Evolutionary conservation across 208 protist species (phyloP), one percentile per base, ranked within the genome.

Genomic region (Acanthamoeba lenticulata): DNA sequence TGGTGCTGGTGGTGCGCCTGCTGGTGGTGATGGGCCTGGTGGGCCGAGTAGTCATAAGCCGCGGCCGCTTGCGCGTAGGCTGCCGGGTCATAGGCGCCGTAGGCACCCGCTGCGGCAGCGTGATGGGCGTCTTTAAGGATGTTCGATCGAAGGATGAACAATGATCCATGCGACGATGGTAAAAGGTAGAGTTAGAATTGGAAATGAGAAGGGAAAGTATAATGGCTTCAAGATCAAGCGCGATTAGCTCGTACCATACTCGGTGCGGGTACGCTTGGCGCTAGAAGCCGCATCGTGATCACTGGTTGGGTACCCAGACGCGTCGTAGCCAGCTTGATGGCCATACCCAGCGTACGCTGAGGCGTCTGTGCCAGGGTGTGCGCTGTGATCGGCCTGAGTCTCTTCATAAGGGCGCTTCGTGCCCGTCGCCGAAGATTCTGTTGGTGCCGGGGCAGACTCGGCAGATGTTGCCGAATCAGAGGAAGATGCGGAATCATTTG

Each of bases 361-460:
- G n/a, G 69, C 17, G 2, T 38, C 62, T 3, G 62, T 38, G 32
- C 62, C 32, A 17, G 62, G 29, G 13, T 17, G 62, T 32, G 21
- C 62, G 49, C 49, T 57, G 49, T 57, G 29, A 72, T 72, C 62
- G 69, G 15, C 24, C 38, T 69, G 60, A n/a, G 38, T 81, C 38
- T 81, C 69, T 13, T 81, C 69, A 36, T 81, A 81, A 27, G 69
- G 45, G 17, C 69, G 69, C 40, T 81, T 81, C 21, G 69, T 81
- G 29, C 69, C 69, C 27, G 36, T 29, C n/a, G 32, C 9, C n/a
- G 69, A 40, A 36, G 60, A 19, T 19, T 9, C 49, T 19, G 49
- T 57, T 57, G 9, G 62, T 15, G 62, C 17, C 21, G 62, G 11
- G 21, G 62, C 62, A 11, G 62, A 72, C 11, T 72, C 21, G n/a